Evolutionary conservation across 2,329 filamentous ascomycete species (phyloP).

Genomic region (Sporothrix inflata): DNA sequence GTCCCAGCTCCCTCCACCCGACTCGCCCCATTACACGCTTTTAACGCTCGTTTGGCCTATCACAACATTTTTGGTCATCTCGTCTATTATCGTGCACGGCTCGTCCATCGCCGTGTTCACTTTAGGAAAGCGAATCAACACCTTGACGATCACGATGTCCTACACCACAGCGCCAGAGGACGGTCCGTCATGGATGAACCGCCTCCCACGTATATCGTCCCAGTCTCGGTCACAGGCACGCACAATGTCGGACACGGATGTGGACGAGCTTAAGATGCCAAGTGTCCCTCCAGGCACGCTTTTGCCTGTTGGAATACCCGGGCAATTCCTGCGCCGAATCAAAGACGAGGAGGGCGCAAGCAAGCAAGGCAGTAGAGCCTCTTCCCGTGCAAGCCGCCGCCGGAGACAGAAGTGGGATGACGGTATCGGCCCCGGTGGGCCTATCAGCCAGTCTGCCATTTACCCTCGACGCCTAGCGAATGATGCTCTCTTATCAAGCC

Average conservation of each 20-base stretch:
- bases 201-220: constrained; percentile 72
- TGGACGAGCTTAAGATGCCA: constrained; percentile 63
- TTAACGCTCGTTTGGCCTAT: constrained; percentile 94
- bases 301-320: constrained; percentile 71
- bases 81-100: constrained; percentile 92
- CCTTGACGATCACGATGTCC: constrained; percentile 89
- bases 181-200: constrained; percentile 91
- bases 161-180: constrained; percentile 91
- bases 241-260: constrained; percentile 79
- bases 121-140: constrained; percentile 97
- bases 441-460: constrained; percentile 88
- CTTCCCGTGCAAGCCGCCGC: constrained; percentile 62
- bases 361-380: constrained; percentile 59
- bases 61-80: constrained; percentile 88
- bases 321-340: constrained; percentile 79
- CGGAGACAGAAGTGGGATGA: constrained; percentile 71
- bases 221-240: constrained; percentile 79
- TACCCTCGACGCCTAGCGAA: constrained; percentile 60
- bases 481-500: not conserved
- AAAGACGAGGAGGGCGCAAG: constrained; percentile 71
- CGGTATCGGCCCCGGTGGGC: constrained; percentile 79
- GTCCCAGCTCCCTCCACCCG: constrained; percentile 59
- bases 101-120: constrained; percentile 99
- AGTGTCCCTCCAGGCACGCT: constrained; percentile 70
- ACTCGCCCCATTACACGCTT: constrained; percentile 65